Conservation (phyloP, 73 alveolate species). For the Symbiodinium natans region DNA sequence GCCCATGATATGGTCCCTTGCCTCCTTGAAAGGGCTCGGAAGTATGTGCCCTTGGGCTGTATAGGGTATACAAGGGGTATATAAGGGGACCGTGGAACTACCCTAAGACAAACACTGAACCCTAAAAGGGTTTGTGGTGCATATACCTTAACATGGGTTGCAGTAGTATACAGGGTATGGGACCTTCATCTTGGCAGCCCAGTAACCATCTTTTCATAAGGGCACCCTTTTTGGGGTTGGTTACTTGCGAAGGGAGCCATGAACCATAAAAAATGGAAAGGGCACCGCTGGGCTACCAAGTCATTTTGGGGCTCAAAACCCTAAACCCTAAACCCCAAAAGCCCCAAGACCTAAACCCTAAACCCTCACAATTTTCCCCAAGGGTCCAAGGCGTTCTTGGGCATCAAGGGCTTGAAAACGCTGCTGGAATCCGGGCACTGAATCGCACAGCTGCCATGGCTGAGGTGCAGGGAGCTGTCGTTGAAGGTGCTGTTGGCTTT, state of each 20-base stretch:
- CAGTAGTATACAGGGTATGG: not conserved
- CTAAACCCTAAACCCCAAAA: not conserved
- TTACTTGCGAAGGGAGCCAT: no score
- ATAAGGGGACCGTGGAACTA: not conserved
- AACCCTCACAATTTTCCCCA: not conserved
- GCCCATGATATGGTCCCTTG: no score
- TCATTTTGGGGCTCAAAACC: not conserved
- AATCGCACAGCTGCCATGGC: slow-evolving; percentile 29
- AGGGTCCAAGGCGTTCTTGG: slow-evolving; percentile 35
- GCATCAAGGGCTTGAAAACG: slow-evolving; percentile 7
- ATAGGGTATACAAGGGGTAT: no score
- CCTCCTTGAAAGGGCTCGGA: no score
- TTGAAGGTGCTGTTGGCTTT: not conserved
- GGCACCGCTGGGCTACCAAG: not conserved
- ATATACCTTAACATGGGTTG: not conserved
- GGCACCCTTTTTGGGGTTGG: not conserved
- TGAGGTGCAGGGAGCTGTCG: not conserved
- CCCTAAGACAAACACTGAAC: not conserved
- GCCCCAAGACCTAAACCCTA: not conserved
- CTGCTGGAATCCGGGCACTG: not conserved
- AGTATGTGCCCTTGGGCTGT: no score
- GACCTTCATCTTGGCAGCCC: no score
- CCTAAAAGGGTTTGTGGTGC: not conserved
- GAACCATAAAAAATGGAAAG: not conserved
- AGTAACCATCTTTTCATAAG: no score